Percentiles rank a stretch among this genome's conserved stretches.
Conservation (phyloP, 2,329 filamentous ascomycete species). For the Penicillium sp. region DNA sequence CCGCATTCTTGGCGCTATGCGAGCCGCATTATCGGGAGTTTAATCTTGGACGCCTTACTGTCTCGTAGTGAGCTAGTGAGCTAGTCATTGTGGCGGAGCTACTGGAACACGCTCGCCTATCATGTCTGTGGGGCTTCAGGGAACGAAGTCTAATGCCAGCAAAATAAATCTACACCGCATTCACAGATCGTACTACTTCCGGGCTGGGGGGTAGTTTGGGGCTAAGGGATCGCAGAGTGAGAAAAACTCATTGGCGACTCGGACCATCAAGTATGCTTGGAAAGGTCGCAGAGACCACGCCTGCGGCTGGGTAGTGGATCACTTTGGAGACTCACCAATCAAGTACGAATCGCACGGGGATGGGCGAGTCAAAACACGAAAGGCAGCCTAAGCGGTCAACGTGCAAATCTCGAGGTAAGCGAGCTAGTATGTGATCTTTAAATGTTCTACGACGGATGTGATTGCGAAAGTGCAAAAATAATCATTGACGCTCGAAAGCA, state of each 20-base stretch:
- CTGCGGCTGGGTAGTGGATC: too few relatives aligned
- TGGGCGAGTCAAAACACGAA: background rate
- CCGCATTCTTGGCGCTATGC: background rate
- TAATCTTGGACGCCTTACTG: background rate
- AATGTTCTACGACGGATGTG: background rate
- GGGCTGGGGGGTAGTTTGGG: too few relatives aligned
- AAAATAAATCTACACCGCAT: background rate
- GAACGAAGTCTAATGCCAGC: background rate
- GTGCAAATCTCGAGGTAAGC: background rate
- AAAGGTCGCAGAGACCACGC: too few relatives aligned
- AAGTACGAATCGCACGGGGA: background rate
- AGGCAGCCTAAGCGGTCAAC: background rate
- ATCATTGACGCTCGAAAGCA: background rate
- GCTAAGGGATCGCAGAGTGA: too few relatives aligned
- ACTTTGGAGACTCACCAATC: too few relatives aligned
- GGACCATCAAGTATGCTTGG: too few relatives aligned
- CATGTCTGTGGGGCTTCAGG: background rate
- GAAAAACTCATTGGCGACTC: too few relatives aligned
- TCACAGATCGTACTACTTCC: background rate
- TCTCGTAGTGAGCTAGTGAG: background rate
- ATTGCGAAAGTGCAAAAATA: background rate
- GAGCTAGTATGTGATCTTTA: background rate
- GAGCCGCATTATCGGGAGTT: background rate
- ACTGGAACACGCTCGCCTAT: background rate
- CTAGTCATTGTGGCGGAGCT: background rate